phyloP scores from a whole-genome alignment of 192 early-diverging fungal genomes.

The Coemansia sp. region DNA sequence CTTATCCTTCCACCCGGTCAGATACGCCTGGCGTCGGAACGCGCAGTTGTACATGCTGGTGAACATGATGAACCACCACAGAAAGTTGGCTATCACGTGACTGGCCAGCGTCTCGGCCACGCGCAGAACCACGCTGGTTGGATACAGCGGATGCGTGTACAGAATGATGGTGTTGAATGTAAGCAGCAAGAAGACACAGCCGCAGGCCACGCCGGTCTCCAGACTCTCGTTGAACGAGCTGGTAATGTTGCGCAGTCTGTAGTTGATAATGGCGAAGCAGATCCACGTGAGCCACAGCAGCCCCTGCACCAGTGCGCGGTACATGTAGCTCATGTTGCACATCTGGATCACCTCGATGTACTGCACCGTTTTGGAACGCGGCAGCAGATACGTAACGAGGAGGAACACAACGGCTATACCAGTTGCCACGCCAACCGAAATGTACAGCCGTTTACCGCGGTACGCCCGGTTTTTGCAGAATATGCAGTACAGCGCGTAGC shows the following conservation, averaged over 20 bases:
- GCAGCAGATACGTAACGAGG: conserved; percentile 37
- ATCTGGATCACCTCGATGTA: conserved; percentile 39
- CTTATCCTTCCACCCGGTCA: conserved; percentile 49
- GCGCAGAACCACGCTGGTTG: conserved; percentile 14
- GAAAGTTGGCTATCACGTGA: conserved; percentile 39
- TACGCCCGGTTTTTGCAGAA: conserved; percentile 40
- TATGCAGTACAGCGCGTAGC: conserved; percentile 52
- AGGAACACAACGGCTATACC: conserved; percentile 24
- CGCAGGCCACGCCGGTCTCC: conserved; percentile 44
- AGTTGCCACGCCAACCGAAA: conserved; percentile 13
- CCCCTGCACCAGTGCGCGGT: conserved; percentile 41
- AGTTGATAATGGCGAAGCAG: conserved; percentile 41
- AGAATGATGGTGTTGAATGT: conserved; percentile 48
- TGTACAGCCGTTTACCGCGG: conserved; percentile 36
- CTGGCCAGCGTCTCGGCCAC: conserved; percentile 32
- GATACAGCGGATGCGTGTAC: conserved; percentile 43
- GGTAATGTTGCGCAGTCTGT: conserved; percentile 49
- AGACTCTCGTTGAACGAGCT: conserved; percentile 54
- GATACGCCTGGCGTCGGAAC: conserved; percentile 27
- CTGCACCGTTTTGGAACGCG: conserved; percentile 20
- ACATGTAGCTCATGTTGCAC: conserved; percentile 49
- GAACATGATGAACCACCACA: conserved; percentile 59
- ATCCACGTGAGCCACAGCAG: conserved; percentile 49
- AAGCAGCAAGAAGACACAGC: conserved; percentile 39
- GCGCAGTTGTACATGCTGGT: conserved; percentile 45